Percentiles rank a stretch among this genome's conserved stretches.
phyloP scores from a whole-genome alignment of 169 alveolate species.

The Eimeria acervulina region DNA sequence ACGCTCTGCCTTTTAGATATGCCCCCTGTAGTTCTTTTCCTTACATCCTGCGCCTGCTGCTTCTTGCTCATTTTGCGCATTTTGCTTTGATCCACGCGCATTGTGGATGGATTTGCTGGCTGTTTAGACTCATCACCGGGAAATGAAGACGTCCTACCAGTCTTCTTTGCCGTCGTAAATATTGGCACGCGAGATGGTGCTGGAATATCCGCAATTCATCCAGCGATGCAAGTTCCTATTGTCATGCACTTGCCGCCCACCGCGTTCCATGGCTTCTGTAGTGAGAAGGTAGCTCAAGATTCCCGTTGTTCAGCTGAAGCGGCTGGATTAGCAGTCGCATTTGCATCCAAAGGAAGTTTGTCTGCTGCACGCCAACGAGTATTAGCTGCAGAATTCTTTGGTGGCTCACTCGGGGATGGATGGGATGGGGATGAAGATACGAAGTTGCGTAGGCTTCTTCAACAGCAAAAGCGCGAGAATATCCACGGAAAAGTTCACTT shows the following conservation, averaged over 20 bases:
- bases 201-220: slow-evolving; percentile 68
- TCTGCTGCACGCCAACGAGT: slow-evolving; percentile 29
- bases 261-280: background rate
- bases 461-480: slow-evolving; percentile 10
- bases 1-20: background rate
- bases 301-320: background rate
- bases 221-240: slow-evolving; percentile 67
- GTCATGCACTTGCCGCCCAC: slow-evolving; percentile 67
- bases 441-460: background rate
- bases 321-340: background rate
- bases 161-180: slow-evolving; percentile 45
- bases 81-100: background rate
- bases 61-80: background rate
- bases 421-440: slow-evolving; percentile 31
- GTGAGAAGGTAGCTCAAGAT: background rate
- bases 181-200: slow-evolving; percentile 70
- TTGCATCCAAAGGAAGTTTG: background rate
- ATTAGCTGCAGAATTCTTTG: slow-evolving; percentile 38
- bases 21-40: background rate
- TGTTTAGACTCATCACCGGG: slow-evolving; percentile 43
- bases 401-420: slow-evolving; percentile 6
- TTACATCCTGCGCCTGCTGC: background rate
- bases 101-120: background rate
- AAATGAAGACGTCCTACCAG: slow-evolving; percentile 48
- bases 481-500: slow-evolving; percentile 59